Evolutionary conservation across 768 basidiomycete species (phyloP), one percentile per base, ranked within the genome.

Genomic region (Suillus lakei): DNA sequence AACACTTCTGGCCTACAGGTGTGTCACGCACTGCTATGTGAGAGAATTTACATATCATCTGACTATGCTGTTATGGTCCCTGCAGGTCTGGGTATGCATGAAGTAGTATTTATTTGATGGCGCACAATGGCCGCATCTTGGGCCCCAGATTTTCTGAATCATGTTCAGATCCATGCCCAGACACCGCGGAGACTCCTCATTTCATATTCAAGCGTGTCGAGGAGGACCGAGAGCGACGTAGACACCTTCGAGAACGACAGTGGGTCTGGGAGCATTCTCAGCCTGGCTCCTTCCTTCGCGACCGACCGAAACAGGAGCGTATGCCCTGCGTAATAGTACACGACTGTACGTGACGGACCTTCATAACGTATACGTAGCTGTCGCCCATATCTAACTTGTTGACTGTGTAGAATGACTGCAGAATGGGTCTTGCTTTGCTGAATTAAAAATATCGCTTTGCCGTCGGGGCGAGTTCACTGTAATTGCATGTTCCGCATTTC

Each of bases 201-300:
- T 23, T 23, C 2, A 12, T 48, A 15, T 48, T 12, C 23, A 48
- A 46, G n/a, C n/a, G 4, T 23, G 44, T 23, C 4, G 44, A 38
- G 9, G 36, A 23, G 23, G 23, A 48, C 12, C 23, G 6, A 48
- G 23, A 23, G 5, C 46, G 46, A 48, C 44, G n/a, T 23, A 12
- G 2, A 12, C n/a, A 10, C 44, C 4, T 46, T n/a, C n/a, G 44
- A 46, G 43, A 43, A 43, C 9, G 21, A 43, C n/a, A 10, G 43
- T 4, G 94, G 95, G 92, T 93, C 21, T 92, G 93, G 71, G 89
- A 89, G 2, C 81, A 88, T 7, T 51, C 50, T 16, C 26, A n/a
- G n/a, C 26, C 48, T 50, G 16, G n/a, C n/a, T 26, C 15, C 48
- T 50, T 50, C 13, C 23, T 26, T 50, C 15, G 48, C 26, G 8